Evolutionary conservation across 352 stramenopile species (phyloP).

Genomic region (Thalassiosira mediterranea): DNA sequence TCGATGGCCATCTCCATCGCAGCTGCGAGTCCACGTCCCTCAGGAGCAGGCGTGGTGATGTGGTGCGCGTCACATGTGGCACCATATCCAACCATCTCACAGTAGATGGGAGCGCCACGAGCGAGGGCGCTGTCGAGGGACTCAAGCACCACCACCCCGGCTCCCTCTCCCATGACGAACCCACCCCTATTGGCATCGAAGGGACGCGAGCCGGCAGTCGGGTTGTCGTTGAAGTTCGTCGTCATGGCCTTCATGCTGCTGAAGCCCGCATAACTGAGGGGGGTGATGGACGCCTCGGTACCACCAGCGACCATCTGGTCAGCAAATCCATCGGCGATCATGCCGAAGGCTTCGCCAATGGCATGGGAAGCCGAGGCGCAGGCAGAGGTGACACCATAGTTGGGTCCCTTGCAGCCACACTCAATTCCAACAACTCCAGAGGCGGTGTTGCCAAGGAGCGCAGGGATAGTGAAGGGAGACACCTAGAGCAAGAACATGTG

Average conservation of each 20-base stretch:
- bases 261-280: slow-evolving; percentile 95
- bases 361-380: slow-evolving; percentile 96
- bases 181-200: slow-evolving; percentile 94
- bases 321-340: slow-evolving; percentile 78
- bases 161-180: slow-evolving; percentile 97
- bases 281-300: slow-evolving; percentile 95
- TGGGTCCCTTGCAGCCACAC: slow-evolving; percentile 89
- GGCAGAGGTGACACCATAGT: slow-evolving; percentile 95
- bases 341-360: slow-evolving; percentile 93
- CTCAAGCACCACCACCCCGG: slow-evolving; percentile 87
- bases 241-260: slow-evolving; percentile 94
- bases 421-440: slow-evolving; percentile 87
- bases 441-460: slow-evolving; percentile 86
- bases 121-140: slow-evolving; percentile 91
- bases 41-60: slow-evolving; percentile 86
- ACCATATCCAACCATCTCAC: slow-evolving; percentile 92
- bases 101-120: slow-evolving; percentile 92
- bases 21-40: slow-evolving; percentile 84
- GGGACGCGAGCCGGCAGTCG: slow-evolving; percentile 90
- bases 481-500: too few relatives aligned
- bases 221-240: slow-evolving; percentile 92
- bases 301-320: slow-evolving; percentile 92
- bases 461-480: slow-evolving; percentile 88
- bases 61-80: slow-evolving; percentile 97
- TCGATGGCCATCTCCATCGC: slow-evolving; percentile 86